Conservation (phyloP, 2,329 filamentous ascomycete species). For the Tetracladium maxilliforme region DNA sequence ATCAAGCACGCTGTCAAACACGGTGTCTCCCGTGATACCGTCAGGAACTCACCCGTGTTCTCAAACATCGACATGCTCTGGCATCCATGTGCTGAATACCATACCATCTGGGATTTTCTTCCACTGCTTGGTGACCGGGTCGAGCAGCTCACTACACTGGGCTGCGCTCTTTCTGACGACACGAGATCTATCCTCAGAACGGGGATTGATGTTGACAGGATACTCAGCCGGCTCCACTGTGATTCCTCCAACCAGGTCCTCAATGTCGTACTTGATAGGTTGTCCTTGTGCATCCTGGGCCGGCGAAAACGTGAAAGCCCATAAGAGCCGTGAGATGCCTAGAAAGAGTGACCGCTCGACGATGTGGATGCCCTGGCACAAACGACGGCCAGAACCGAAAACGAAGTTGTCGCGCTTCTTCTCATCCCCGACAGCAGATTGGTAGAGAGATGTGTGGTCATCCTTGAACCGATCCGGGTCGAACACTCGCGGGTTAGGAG, state of each 20-base stretch:
- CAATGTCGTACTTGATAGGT: not conserved
- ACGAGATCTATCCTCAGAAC: too few relatives aligned
- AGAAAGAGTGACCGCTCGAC: conserved; percentile 32
- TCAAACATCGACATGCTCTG: too few relatives aligned
- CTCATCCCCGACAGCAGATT: conserved; percentile 13
- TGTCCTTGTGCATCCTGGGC: not conserved
- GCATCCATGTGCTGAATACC: too few relatives aligned
- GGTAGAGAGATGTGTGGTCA: conserved; percentile 10
- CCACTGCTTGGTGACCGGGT: conserved; percentile 14
- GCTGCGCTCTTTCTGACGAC: too few relatives aligned
- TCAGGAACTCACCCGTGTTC: too few relatives aligned
- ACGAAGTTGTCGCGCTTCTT: conserved; percentile 33
- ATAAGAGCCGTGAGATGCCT: conserved; percentile 29
- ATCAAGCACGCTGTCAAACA: too few relatives aligned
- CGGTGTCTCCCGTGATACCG: too few relatives aligned
- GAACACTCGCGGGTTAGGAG: conserved; percentile 24
- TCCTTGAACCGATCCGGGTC: conserved; percentile 22
- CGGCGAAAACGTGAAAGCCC: conserved; percentile 25
- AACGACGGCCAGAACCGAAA: conserved; percentile 38
- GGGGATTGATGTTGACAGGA: too few relatives aligned
- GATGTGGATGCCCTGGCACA: conserved; percentile 43
- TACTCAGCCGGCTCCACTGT: too few relatives aligned
- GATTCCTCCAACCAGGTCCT: too few relatives aligned
- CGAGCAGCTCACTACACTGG: conserved; percentile 8
- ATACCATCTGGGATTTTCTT: conserved; percentile 8